Base-by-base conservation (phyloP, 345 rosid genomes). In the Rhodomyrtus tomentosa region DNA sequence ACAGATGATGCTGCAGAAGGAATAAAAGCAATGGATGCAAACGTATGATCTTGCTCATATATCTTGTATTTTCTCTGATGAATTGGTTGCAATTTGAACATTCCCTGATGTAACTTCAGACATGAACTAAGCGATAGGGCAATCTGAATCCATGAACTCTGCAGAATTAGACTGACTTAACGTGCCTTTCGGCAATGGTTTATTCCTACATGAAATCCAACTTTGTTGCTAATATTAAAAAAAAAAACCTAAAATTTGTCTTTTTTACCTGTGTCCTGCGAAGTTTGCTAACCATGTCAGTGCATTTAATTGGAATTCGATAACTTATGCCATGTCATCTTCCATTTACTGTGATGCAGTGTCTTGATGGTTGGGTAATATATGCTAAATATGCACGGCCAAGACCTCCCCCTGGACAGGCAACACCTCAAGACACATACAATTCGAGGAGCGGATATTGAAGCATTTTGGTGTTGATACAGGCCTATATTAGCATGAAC, bases 1-100 rank as follows among this genome's bases (percentile, higher is more conserved):
- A 20, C 89, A 58, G 92, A 90, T 6, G 92, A 91, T 81, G 93
- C 93, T 59, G 81, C 54, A n/a, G 88, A 90, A 83, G 93, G 90
- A 54, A 89, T 88, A 76, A 83, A 90, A 89, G 93, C 90, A 84
- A 89, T 91, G 92, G 93, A 90, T 88, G 92, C 89, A 27, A 85
- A 89, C 89, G 93, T 91, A n/a, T 20, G 89, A 85, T 82, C 48
- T 80, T n/a, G 0, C 15, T 18, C 5, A 16, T 15, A 49, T 21
- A 45, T 72, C 6, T 50, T 50, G 21, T 32, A 12, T 32, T 84
- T 24, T n/a, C n/a, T n/a, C 20, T 51, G 36, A 83, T 29, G 16
- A 50, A 48, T 7, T 58, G 53, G 55, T 21, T 29, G 38, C 42
- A 49, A 51, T 42, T 59, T 83, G 48, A 42, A 29, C 48, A 51